These are phyloP conservation scores for Leccinum variicolor DNA, from an alignment of 768 basidiomycete genomes.

Conservation along the genomic window DNA sequence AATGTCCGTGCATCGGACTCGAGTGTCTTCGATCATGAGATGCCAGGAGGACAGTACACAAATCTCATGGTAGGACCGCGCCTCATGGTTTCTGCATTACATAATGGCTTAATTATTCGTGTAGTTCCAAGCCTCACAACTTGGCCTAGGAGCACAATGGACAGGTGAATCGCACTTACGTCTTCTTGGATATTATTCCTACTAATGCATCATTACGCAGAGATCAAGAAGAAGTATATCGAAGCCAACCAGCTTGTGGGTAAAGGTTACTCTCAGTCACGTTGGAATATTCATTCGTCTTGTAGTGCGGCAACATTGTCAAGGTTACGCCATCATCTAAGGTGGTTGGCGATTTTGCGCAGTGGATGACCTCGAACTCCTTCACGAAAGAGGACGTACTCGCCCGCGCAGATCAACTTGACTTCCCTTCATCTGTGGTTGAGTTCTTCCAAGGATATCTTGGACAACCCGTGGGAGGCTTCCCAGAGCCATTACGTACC, in stretches of 20 bases:
- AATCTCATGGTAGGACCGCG: conserved; percentile 74
- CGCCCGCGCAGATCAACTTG: conserved; percentile 81
- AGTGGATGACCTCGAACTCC: conserved; percentile 97
- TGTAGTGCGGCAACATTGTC: conserved; percentile 92
- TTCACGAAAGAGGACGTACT: conserved; percentile 85
- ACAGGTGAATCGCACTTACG: conserved; percentile 45
- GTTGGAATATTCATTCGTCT: conserved; percentile 5
- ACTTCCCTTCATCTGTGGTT: conserved; percentile 96
- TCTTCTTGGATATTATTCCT: conserved; percentile 5
- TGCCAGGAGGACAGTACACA: conserved; percentile 97
- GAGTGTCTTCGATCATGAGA: conserved; percentile 98
- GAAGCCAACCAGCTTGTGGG: conserved; percentile 92
- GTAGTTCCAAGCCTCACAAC: conserved; percentile 97
- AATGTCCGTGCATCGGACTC: conserved; percentile 97
- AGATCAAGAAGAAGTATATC: conserved; percentile 98
- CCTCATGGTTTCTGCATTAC: conserved; percentile 14
- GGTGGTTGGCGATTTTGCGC: conserved; percentile 98
- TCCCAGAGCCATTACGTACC: conserved; percentile 94
- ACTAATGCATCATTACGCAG: conserved; percentile 35
- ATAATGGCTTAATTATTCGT: conserved; percentile 17
- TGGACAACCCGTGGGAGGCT: conserved; percentile 96
- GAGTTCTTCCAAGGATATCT: conserved; percentile 99
- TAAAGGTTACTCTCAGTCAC: conserved; percentile 8
- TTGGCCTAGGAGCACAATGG: conserved; percentile 98
- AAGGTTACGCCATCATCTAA: conserved; percentile 99